Conservation (phyloP, 352 stramenopile species). For the Hyphochytrium catenoides region DNA sequence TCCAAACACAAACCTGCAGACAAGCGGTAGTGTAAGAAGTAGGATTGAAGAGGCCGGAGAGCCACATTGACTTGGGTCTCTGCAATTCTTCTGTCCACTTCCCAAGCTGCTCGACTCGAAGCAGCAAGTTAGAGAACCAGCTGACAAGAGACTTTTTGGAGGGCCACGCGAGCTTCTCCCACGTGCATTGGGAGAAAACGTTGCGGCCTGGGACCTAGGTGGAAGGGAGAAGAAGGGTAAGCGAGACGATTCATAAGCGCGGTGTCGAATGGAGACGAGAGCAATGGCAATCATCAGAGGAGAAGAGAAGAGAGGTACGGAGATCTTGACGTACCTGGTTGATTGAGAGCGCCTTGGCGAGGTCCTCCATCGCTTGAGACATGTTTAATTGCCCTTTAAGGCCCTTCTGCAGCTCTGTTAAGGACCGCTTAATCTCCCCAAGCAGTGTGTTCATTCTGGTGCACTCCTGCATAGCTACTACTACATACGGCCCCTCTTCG, state of each 20-base stretch:
- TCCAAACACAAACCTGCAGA: too few relatives aligned
- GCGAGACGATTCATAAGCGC: too few relatives aligned
- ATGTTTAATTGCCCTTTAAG: constrained; percentile 88
- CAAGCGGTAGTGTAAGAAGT: constrained; percentile 84
- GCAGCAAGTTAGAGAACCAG: constrained; percentile 79
- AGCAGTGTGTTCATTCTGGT: constrained; percentile 79
- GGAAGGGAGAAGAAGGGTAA: too few relatives aligned
- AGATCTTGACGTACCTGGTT: too few relatives aligned
- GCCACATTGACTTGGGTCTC: constrained; percentile 78
- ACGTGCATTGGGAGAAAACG: constrained; percentile 81
- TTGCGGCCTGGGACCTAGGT: constrained; percentile 80
- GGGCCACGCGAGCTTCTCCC: constrained; percentile 85
- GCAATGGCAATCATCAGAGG: too few relatives aligned
- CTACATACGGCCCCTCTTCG: constrained; percentile 71
- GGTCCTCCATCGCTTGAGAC: constrained; percentile 78
- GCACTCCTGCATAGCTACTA: constrained; percentile 83
- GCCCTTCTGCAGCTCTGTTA: constrained; percentile 82
- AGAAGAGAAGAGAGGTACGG: too few relatives aligned
- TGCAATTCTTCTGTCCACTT: constrained; percentile 69
- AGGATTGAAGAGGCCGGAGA: constrained; percentile 84
- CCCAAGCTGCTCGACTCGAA: constrained; percentile 64
- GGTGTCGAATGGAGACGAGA: too few relatives aligned
- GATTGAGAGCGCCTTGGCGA: constrained; percentile 63
- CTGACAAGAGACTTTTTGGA: constrained; percentile 73
- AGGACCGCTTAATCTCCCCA: constrained; percentile 63